Evolutionary conservation across 352 stramenopile species (phyloP).

Genomic region (Phytophthora agathidicida): DNA sequence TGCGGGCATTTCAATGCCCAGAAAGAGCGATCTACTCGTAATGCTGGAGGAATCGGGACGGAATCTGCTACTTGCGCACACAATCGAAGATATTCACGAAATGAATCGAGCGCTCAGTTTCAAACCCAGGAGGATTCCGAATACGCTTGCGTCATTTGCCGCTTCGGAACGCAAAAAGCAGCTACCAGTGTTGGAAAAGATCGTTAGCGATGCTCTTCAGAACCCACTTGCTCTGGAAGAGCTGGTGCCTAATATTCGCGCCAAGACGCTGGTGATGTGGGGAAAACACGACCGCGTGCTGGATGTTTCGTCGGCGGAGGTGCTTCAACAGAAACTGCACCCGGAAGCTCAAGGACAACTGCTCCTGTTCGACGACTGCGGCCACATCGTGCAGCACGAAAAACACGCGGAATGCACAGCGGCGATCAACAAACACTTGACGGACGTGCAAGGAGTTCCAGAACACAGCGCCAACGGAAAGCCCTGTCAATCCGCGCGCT

Average conservation of each 20-base stretch:
- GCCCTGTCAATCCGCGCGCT: constrained; percentile 1
- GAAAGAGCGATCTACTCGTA: constrained; percentile 58
- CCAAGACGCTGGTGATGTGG: constrained; percentile 69
- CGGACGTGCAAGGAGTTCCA: not conserved
- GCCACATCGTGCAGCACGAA: constrained; percentile 74
- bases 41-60: constrained; percentile 63
- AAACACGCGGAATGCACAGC: constrained; percentile 53
- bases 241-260: constrained; percentile 55
- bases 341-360: constrained; percentile 31
- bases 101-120: constrained; percentile 54
- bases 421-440: constrained; percentile 62
- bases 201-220: constrained; percentile 55
- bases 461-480: constrained; percentile 11
- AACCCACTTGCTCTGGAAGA: constrained; percentile 64
- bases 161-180: constrained; percentile 56
- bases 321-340: constrained; percentile 53
- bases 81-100: constrained; percentile 58
- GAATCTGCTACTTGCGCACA: constrained; percentile 69
- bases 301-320: constrained; percentile 64
- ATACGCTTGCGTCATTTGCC: constrained; percentile 37
- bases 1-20: constrained; percentile 68
- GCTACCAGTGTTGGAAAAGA: constrained; percentile 62
- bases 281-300: constrained; percentile 73
- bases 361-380: constrained; percentile 63
- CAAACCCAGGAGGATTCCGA: constrained; percentile 36